Percentiles rank a stretch among this genome's conserved stretches.
Evolutionary conservation across 2,329 filamentous ascomycete species (phyloP).

Genomic region (Xylaria sp.): DNA sequence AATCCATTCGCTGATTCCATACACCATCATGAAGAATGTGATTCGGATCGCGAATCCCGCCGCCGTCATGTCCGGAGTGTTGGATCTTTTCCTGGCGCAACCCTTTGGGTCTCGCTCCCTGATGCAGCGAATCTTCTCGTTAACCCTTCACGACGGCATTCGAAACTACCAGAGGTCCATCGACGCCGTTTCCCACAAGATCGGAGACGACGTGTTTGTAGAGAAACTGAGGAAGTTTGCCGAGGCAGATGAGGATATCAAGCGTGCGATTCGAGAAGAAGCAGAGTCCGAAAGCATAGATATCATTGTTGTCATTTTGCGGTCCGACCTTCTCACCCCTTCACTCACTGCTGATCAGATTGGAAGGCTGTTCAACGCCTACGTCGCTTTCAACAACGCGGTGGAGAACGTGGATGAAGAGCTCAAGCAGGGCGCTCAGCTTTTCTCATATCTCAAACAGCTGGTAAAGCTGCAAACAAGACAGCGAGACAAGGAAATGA

Average conservation of each 20-base stretch:
- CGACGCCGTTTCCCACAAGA: conserved; percentile 73
- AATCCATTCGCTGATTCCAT: conserved; percentile 93
- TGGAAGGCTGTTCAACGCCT: conserved; percentile 86
- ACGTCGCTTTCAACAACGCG: conserved; percentile 92
- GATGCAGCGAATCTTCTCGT: conserved; percentile 90
- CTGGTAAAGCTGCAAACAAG: conserved; percentile 88
- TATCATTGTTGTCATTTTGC: conserved; percentile 80
- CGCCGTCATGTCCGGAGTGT: conserved; percentile 91
- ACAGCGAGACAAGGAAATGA: conserved; percentile 95
- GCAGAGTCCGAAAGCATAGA: conserved; percentile 76
- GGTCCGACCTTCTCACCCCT: conserved; percentile 75
- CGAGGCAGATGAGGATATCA: conserved; percentile 73
- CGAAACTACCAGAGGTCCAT: conserved; percentile 84
- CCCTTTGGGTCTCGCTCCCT: conserved; percentile 89
- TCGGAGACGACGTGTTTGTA: conserved; percentile 78
- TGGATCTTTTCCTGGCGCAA: conserved; percentile 94
- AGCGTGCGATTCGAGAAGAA: conserved; percentile 73
- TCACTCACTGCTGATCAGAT: conserved; percentile 75
- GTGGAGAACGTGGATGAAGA: conserved; percentile 90
- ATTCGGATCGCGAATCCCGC: conserved; percentile 96
- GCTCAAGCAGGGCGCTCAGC: conserved; percentile 83
- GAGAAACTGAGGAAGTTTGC: conserved; percentile 82
- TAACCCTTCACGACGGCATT: conserved; percentile 90
- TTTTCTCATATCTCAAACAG: conserved; percentile 95
- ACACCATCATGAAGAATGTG: conserved; percentile 91